Evolutionary conservation across 2,329 filamentous ascomycete genomes (phyloP), one percentile per base, ranked within the genome.

Genomic region (Verticillium zaregamsianum): DNA sequence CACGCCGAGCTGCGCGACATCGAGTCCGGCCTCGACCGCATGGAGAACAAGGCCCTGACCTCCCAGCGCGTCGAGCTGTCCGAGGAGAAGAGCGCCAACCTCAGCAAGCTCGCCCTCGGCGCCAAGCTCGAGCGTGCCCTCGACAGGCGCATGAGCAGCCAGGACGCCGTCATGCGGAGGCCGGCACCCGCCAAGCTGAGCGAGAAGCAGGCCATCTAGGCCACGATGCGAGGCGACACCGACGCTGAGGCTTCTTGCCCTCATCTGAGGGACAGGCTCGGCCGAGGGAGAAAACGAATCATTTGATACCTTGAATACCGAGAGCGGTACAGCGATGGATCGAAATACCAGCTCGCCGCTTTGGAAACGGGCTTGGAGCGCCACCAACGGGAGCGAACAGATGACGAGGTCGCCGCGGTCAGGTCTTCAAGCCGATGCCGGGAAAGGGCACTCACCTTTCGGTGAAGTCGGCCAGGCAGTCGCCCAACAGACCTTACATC

Each of bases 41-140:
- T 97, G 79, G 91, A 96, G 76, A 95, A 96, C 82, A 92, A 92
- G 77, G 90, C 90, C 57, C 87, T 97, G 32, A 80, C 86, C 68
- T 86, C 90, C 70, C 93, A 97, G 80, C 90, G 93, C 68, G 93
- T 93, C 71, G 82, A 87, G 61, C 86, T 93, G 66, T 90, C 82
- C 73, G 86, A 90, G 65, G 88, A 94, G 76, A 96, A 96, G 82
- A 86, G 84, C 23, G 90, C 92, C 70, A 89, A 90, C 73, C 82
- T 96, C 76, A 89, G 87, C 80, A 96, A 96, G 79, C 84, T 96
- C 62, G 93, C 93, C 40, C 85, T 97, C 59, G 91, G 93, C 57
- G 93, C 93, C 64, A 97, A 97, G 79, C 86, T 97, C 49, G 93
- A 97, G 74, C 88, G 93, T 64, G 93, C 93, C 25, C 86, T 97